Conservation (phyloP, 2,329 filamentous ascomycete genomes). For the Phialophora chinensis region DNA sequence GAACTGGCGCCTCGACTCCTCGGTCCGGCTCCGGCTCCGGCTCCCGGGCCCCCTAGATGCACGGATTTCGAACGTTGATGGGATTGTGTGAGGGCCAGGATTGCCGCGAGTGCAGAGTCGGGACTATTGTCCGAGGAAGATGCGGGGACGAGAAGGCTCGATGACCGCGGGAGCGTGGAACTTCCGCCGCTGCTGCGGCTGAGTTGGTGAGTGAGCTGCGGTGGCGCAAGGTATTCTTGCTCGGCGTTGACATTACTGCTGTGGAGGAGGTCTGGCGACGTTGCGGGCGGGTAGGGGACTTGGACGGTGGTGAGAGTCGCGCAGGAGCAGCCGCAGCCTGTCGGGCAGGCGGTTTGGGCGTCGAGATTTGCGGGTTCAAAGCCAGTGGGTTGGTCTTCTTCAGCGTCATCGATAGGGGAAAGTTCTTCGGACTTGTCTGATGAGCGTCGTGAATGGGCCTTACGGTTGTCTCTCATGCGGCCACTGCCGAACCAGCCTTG, state of each 20-base stretch:
- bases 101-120: constrained; percentile 32
- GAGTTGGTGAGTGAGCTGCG: constrained; percentile 12
- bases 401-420: constrained; percentile 15
- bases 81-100: constrained; percentile 34
- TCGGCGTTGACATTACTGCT: constrained; percentile 2
- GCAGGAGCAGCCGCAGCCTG: constrained; percentile 57
- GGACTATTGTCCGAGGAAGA: constrained; percentile 13
- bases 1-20: constrained; percentile 7
- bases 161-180: constrained; percentile 22
- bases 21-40: background rate
- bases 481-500: constrained; percentile 48
- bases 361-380: constrained; percentile 13
- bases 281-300: constrained; percentile 43
- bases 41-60: constrained; percentile 13
- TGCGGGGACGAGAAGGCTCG: constrained; percentile 20
- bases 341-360: constrained; percentile 46
- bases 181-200: constrained; percentile 17
- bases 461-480: constrained; percentile 6
- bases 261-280: background rate
- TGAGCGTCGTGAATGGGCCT: constrained; percentile 19
- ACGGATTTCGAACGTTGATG: constrained; percentile 33
- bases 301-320: constrained; percentile 46
- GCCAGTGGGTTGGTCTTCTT: constrained; percentile 30
- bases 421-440: constrained; percentile 33
- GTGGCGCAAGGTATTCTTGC: constrained; percentile 3